A percentile compares a stretch with the other conserved stretches of the same genome.
Conservation (phyloP, 2,329 filamentous ascomycete species). For the Celoporthe dispersa region DNA sequence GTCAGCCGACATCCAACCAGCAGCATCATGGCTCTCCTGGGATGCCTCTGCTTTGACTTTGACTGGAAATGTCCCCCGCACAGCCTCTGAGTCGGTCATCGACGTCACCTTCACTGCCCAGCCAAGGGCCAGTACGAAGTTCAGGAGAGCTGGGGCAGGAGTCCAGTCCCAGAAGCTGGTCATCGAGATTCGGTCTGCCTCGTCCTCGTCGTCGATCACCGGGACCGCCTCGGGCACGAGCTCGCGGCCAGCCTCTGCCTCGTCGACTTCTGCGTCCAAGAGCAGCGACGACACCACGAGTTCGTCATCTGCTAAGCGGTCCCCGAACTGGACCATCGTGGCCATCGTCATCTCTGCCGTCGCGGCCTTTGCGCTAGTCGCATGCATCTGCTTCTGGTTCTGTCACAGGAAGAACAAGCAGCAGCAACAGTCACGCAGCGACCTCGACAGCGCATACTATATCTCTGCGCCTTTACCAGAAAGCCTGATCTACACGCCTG, state of each 20-base stretch:
- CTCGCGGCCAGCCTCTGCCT: constrained; percentile 34
- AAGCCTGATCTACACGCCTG: constrained; percentile 18
- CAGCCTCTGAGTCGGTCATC: constrained; percentile 35
- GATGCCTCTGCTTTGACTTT: constrained; percentile 41
- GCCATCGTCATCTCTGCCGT: constrained; percentile 50
- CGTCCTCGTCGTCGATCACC: constrained; percentile 34
- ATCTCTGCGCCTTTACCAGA: constrained; percentile 6
- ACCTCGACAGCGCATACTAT: constrained; percentile 23
- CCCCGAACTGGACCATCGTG: constrained; percentile 42
- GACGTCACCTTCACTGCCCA: constrained; percentile 38
- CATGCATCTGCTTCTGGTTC: constrained; percentile 39
- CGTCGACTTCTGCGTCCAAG: constrained; percentile 31
- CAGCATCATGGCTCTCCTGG: constrained; percentile 49
- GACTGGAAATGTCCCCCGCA: constrained; percentile 46
- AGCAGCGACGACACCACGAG: neutral
- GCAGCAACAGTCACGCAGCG: constrained; percentile 24
- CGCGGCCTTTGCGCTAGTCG: constrained; percentile 42
- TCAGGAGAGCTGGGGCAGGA: constrained; percentile 24
- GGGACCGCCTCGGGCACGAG: constrained; percentile 21
- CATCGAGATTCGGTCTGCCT: constrained; percentile 40
- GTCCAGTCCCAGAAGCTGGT: constrained; percentile 45
- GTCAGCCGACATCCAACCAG: constrained; percentile 42
- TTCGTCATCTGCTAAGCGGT: neutral
- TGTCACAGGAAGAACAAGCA: constrained; percentile 35
- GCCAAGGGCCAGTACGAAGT: constrained; percentile 39